Evolutionary conservation across 768 basidiomycete genomes (phyloP).

Genomic region (Suillus luteus): DNA sequence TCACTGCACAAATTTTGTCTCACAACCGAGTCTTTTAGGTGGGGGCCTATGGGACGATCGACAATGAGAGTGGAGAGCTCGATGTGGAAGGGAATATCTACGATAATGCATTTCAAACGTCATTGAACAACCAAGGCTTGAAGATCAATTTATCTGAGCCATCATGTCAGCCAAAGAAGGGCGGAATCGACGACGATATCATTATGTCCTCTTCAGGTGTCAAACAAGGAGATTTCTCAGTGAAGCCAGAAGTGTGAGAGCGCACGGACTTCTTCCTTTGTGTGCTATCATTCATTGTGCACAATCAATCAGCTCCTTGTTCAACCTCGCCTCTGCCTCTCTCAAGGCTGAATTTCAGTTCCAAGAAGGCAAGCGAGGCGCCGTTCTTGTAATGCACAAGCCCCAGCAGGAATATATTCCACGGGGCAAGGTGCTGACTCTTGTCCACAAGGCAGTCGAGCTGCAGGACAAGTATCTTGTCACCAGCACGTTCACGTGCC

Average conservation of each 20-base stretch:
- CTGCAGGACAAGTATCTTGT: slow-evolving; percentile 37
- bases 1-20: background rate
- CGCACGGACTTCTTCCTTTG: background rate
- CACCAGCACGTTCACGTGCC: slow-evolving; percentile 33
- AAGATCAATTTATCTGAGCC: slow-evolving; percentile 13
- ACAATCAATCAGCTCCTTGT: slow-evolving; percentile 9
- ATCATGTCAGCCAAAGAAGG: slow-evolving; percentile 18
- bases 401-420: slow-evolving; percentile 30
- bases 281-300: background rate
- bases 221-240: slow-evolving; percentile 9
- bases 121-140: slow-evolving; percentile 14
- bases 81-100: slow-evolving; percentile 37
- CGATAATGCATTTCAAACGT: slow-evolving; percentile 17
- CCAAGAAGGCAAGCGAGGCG: slow-evolving; percentile 31
- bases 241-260: slow-evolving; percentile 27
- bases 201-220: slow-evolving; percentile 30
- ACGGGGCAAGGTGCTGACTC: slow-evolving; percentile 22
- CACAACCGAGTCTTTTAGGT: slow-evolving; percentile 25
- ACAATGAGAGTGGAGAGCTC: slow-evolving; percentile 33
- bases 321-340: slow-evolving; percentile 33
- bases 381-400: slow-evolving; percentile 37
- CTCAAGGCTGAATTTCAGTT: slow-evolving; percentile 40
- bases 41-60: slow-evolving; percentile 36
- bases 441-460: slow-evolving; percentile 23
- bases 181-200: slow-evolving; percentile 23